Evolutionary conservation across 108 stramenopile genomes (phyloP).

Genomic region (Chaetoceros tenuissimus): DNA sequence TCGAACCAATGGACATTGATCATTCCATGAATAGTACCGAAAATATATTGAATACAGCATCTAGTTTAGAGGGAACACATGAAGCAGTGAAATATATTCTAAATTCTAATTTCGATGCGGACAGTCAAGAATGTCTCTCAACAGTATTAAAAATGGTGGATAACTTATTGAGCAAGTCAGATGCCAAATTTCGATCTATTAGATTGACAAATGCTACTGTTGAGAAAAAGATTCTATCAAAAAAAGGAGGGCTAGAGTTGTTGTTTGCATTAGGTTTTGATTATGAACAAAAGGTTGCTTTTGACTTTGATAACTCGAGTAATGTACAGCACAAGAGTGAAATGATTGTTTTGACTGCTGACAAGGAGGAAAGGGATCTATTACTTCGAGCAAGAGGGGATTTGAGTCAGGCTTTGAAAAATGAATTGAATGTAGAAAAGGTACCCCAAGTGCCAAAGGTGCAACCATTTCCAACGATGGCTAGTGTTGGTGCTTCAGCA

Average conservation of each 20-base stretch:
- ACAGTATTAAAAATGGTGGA: slow-evolving; percentile 69
- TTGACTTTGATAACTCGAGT: background rate
- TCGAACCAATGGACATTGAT: slow-evolving; percentile 6
- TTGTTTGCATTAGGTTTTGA: slow-evolving; percentile 60
- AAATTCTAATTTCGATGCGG: slow-evolving; percentile 51
- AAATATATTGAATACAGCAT: background rate
- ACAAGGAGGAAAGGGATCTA: slow-evolving; percentile 26
- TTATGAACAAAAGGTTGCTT: slow-evolving; percentile 1
- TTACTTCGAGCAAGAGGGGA: slow-evolving; percentile 31
- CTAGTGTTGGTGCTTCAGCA: slow-evolving; percentile 2
- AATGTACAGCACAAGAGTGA: background rate
- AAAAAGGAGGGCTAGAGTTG: slow-evolving; percentile 48
- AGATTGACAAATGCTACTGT: slow-evolving; percentile 48
- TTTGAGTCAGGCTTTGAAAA: slow-evolving; percentile 28
- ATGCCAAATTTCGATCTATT: slow-evolving; percentile 64
- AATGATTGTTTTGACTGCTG: slow-evolving; percentile 21
- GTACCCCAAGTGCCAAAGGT: slow-evolving; percentile 31
- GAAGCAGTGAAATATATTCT: slow-evolving; percentile 32
- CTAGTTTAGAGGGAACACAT: slow-evolving; percentile 9
- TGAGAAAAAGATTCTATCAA: slow-evolving; percentile 35
- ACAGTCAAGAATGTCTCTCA: slow-evolving; percentile 38
- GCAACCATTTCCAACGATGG: slow-evolving; percentile 6
- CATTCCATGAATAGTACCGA: background rate
- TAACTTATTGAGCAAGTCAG: slow-evolving; percentile 47
- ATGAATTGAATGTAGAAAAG: slow-evolving; percentile 30